A percentile compares a stretch with the other conserved stretches of the same genome.
Evolutionary conservation across 2,329 filamentous ascomycete species (phyloP).

Genomic region (Colletotrichum cuscutae): DNA sequence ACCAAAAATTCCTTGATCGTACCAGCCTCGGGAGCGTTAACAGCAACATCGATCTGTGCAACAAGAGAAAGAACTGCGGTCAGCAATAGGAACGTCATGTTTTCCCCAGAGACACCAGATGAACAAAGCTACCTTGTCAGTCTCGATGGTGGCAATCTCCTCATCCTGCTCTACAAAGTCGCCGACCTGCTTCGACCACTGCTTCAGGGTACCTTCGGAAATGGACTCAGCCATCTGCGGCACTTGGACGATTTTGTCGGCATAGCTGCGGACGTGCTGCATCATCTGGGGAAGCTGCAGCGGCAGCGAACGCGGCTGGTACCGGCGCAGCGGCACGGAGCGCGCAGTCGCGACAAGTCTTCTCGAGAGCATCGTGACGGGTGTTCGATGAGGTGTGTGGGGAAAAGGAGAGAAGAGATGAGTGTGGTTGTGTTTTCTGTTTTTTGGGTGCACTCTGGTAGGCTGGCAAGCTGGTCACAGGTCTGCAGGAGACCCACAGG

Average conservation of each 20-base stretch:
- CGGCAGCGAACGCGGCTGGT: slow-evolving; percentile 43
- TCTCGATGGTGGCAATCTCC: slow-evolving; percentile 98
- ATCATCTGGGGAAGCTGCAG: slow-evolving; percentile 61
- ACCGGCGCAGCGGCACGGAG: slow-evolving; percentile 54
- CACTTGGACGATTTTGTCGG: slow-evolving; percentile 90
- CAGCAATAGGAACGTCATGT: not conserved
- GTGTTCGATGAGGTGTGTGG: not conserved
- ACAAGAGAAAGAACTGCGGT: not conserved
- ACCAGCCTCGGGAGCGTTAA: slow-evolving; percentile 92
- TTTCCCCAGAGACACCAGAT: not conserved
- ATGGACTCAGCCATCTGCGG: slow-evolving; percentile 99
- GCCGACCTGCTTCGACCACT: slow-evolving; percentile 91
- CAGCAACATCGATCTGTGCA: slow-evolving; percentile 90
- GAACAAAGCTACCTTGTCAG: slow-evolving; percentile 81
- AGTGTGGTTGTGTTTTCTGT: not conserved
- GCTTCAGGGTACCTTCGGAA: slow-evolving; percentile 95
- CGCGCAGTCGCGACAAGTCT: slow-evolving; percentile 54
- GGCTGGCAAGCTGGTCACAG: not conserved
- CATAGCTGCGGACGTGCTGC: slow-evolving; percentile 71
- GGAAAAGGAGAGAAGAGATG: not conserved
- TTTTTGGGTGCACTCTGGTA: not conserved
- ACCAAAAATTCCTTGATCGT: slow-evolving; percentile 92
- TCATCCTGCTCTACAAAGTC: slow-evolving; percentile 96
- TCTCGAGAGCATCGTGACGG: slow-evolving; percentile 54
- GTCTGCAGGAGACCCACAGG: not conserved